These are phyloP conservation scores for Suillus subaureus DNA, from an alignment of 768 basidiomycete genomes.

Conservation along the genomic window DNA sequence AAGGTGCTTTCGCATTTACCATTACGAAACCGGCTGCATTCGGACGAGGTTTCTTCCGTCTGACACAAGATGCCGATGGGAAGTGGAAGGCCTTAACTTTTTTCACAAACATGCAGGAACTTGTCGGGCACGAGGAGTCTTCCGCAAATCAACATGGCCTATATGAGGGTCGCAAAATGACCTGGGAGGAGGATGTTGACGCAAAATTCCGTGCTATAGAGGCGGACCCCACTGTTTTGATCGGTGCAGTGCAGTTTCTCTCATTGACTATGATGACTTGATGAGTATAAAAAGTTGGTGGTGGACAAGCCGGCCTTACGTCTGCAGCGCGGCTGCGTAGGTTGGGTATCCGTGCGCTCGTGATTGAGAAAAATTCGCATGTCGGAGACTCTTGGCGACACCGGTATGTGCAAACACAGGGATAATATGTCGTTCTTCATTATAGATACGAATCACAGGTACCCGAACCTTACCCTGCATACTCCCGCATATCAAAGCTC, in stretches of 20 bases:
- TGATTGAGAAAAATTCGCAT: conserved; percentile 49
- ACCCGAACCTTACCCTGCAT: conserved; percentile 33
- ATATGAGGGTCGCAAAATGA: neutral
- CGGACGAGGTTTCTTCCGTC: neutral
- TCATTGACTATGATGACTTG: neutral
- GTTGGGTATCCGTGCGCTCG: conserved; percentile 51
- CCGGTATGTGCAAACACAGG: conserved; percentile 49
- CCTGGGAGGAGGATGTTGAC: neutral
- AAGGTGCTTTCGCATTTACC: conserved; percentile 47
- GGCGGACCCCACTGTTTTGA: conserved; percentile 29
- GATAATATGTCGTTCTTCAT: conserved; percentile 45
- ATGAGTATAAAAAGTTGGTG: conserved; percentile 45
- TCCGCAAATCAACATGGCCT: conserved; percentile 31
- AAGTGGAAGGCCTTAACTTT: conserved; percentile 59
- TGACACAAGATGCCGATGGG: conserved; percentile 34
- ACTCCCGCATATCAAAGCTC: conserved; percentile 51
- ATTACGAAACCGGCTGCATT: conserved; percentile 74
- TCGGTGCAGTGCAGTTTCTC: conserved; percentile 37
- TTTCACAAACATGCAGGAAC: conserved; percentile 57
- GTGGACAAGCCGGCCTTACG: conserved; percentile 62
- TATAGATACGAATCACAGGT: neutral
- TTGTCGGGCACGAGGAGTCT: conserved; percentile 51
- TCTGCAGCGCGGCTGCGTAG: conserved; percentile 58
- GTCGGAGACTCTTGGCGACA: conserved; percentile 55
- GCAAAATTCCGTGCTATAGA: neutral